Conservation (phyloP, 768 basidiomycete genomes). For the Suillus subluteus region DNA sequence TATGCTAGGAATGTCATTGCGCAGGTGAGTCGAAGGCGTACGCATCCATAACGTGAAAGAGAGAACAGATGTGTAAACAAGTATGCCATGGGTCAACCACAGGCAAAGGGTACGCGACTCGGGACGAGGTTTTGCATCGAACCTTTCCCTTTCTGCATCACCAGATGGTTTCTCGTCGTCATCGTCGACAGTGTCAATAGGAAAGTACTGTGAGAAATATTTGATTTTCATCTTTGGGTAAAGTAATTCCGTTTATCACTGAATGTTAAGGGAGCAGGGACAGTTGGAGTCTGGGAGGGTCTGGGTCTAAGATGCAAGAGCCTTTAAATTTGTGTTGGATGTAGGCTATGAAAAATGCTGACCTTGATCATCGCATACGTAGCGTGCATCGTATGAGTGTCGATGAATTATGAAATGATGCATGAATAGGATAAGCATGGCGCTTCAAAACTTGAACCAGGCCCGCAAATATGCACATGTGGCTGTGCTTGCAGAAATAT, state of each 20-base stretch:
- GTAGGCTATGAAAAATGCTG: background rate
- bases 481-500: no score
- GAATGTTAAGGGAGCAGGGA: background rate
- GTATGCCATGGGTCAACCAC: slow-evolving; percentile 13
- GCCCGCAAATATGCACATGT: no score
- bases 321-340: background rate
- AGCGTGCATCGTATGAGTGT: background rate
- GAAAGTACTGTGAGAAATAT: slow-evolving; percentile 1
- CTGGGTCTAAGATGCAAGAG: background rate
- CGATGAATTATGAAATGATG: background rate
- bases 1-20: background rate
- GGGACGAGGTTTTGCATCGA: background rate
- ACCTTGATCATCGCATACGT: background rate
- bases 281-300: background rate
- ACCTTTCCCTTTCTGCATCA: background rate
- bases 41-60: slow-evolving; percentile 17
- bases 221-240: background rate
- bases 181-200: background rate
- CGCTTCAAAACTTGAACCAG: no score
- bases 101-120: background rate
- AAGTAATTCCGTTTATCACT: background rate
- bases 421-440: no score
- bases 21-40: background rate
- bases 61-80: background rate
- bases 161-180: background rate